These are phyloP conservation scores for Botryotinia calthae DNA, from an alignment of 2,329 filamentous ascomycete species.

Conservation along the genomic window DNA sequence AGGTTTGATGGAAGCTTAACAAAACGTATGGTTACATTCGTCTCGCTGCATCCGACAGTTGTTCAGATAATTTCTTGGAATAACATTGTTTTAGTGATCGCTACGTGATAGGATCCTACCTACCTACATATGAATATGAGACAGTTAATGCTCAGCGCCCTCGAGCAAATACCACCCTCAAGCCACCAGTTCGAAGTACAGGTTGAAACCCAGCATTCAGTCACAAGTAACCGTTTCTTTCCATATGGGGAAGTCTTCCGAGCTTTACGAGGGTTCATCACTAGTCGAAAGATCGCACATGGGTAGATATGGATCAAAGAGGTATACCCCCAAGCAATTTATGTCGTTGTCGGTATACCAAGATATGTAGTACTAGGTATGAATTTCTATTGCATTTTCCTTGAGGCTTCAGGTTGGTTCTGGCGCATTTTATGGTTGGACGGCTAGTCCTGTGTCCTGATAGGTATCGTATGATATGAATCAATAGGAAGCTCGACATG, in stretches of 20 bases:
- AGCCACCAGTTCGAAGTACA: not conserved
- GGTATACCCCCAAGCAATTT: not conserved
- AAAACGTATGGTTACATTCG: not conserved
- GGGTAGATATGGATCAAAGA: not conserved
- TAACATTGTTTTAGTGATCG: not conserved
- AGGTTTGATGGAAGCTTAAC: not conserved
- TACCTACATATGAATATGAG: not conserved
- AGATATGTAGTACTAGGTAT: not conserved
- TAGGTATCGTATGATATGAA: not conserved
- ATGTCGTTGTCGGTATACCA: not conserved
- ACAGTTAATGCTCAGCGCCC: constrained; percentile 6
- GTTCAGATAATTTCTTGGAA: not conserved
- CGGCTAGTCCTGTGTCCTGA: not conserved
- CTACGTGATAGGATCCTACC: not conserved
- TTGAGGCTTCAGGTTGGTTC: not conserved
- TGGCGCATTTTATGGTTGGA: not conserved
- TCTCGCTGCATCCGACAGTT: not conserved
- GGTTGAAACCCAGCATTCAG: not conserved
- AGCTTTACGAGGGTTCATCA: not conserved
- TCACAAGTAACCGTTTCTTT: not conserved
- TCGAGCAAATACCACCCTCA: not conserved
- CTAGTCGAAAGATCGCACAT: too few species aligned
- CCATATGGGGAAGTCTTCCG: not conserved
- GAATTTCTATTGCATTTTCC: too few species aligned
- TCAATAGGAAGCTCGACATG: not conserved